Evolutionary conservation across 345 rosid species (phyloP), one percentile per base, ranked within the genome.

Genomic region (Ceriops decandra): DNA sequence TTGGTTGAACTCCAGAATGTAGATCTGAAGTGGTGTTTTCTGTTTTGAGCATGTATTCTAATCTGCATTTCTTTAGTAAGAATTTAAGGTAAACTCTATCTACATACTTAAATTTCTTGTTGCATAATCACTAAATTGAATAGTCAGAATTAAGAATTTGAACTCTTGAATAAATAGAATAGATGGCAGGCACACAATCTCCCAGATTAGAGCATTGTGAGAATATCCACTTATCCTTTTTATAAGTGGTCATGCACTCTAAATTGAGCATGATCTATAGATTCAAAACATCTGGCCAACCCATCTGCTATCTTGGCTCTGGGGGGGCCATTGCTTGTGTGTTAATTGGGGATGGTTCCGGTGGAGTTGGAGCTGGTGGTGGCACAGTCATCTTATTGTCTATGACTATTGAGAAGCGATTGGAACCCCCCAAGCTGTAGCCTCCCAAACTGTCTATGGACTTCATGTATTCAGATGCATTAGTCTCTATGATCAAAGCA

Each of bases 381-480:
- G 74, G 70, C 32, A 82, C n/a, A 57, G 65, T 57, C 24, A 56
- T 75, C 79, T 81, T 86, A 63, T 79, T 84, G 30, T 84, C 92
- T 0, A 71, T 63, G 52, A 71, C 72, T 20, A 79, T 79, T 2
- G 90, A 78, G 82, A 58, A 84, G 60, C 85, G 82, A 67, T 79
- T 82, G 19, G 90, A 88, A 19, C 84, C 88, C 61, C 82, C 81
- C 67, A 80, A 60, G 70, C 88, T 84, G 73, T 78, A 84, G 17
- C 84, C 82, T 31, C 88, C 84, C 5, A 86, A 63, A 80, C 90
- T 86, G 83, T 88, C 93, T 22, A 84, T 83, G 68, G 93, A 88
- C 77, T 72, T 84, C 88, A 88, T 82, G 66, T 88, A 88, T 69
- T 88, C 93, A 0, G 93, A 88, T 22, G 88, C 93, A 72, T 88